Conservation (phyloP, 768 basidiomycete genomes). For the Floccularia luteovirens region DNA sequence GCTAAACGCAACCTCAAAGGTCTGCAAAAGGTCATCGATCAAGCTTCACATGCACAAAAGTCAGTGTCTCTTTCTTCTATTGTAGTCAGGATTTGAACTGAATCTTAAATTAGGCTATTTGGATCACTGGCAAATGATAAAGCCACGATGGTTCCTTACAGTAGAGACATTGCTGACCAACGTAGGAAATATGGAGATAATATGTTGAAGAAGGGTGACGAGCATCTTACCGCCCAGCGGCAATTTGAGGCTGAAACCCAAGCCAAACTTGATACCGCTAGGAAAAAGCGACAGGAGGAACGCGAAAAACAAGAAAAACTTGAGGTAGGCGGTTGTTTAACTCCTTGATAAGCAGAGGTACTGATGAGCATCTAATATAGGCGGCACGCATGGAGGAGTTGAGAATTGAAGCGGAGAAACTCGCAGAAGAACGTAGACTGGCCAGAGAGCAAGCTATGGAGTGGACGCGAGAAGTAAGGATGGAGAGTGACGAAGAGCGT, state of each 20-base stretch:
- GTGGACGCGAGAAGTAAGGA: conserved; percentile 64
- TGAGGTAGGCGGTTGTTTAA: conserved; percentile 34
- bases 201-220: conserved; percentile 75
- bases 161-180: conserved; percentile 80
- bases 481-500: conserved; percentile 75
- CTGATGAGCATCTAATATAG: conserved; percentile 24
- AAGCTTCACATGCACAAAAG: conserved; percentile 85
- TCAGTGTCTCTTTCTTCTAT: conserved; percentile 22
- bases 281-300: conserved; percentile 76
- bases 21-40: conserved; percentile 67
- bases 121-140: conserved; percentile 73
- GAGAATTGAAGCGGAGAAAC: conserved; percentile 61
- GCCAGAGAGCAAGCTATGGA: conserved; percentile 75
- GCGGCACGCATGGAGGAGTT: conserved; percentile 54
- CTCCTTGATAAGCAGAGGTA: not conserved
- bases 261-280: conserved; percentile 69
- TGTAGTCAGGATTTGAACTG: not conserved
- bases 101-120: conserved; percentile 58
- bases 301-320: conserved; percentile 52
- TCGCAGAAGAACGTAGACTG: conserved; percentile 72
- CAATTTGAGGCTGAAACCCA: conserved; percentile 66
- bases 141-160: conserved; percentile 70
- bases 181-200: conserved; percentile 85
- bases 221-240: conserved; percentile 67
- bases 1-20: conserved; percentile 79